These are phyloP conservation scores for Centella asiatica DNA, from an alignment of 129 eudicot species.

Conservation along the genomic window DNA sequence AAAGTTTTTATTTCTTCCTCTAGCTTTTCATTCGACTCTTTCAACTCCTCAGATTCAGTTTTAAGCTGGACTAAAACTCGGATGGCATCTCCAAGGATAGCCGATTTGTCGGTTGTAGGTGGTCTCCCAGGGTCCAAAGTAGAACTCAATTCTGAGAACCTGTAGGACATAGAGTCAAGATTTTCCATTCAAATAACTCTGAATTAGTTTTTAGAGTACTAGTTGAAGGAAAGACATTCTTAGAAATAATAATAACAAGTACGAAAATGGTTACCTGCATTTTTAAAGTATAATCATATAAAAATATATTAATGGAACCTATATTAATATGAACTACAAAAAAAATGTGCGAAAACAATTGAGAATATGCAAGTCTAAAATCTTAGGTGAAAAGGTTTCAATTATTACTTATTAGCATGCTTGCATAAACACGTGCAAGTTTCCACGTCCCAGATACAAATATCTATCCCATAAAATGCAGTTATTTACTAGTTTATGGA, in stretches of 20 bases:
- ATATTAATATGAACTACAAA: too few relatives aligned
- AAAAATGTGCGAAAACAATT: too few relatives aligned
- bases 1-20: slow-evolving; percentile 70
- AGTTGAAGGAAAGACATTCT: too few relatives aligned
- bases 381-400: neutral
- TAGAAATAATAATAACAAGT: neutral
- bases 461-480: neutral
- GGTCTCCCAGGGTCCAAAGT: slow-evolving; percentile 79
- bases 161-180: slow-evolving; percentile 16
- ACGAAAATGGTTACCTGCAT: neutral
- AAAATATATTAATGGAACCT: neutral
- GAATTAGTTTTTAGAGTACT: neutral
- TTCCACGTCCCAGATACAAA: neutral
- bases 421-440: neutral
- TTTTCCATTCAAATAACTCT: neutral
- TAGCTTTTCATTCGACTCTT: slow-evolving; percentile 54
- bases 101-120: slow-evolving; percentile 66
- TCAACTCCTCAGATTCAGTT: slow-evolving; percentile 55
- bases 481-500: neutral
- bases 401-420: neutral
- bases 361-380: too few relatives aligned
- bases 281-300: neutral
- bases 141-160: slow-evolving; percentile 71
- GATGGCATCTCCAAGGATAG: slow-evolving; percentile 71
- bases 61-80: slow-evolving; percentile 69